Percentiles rank a stretch among this genome's conserved stretches.
Conservation (phyloP, 106 monocot genomes). For the Narthecium ossifragum region DNA sequence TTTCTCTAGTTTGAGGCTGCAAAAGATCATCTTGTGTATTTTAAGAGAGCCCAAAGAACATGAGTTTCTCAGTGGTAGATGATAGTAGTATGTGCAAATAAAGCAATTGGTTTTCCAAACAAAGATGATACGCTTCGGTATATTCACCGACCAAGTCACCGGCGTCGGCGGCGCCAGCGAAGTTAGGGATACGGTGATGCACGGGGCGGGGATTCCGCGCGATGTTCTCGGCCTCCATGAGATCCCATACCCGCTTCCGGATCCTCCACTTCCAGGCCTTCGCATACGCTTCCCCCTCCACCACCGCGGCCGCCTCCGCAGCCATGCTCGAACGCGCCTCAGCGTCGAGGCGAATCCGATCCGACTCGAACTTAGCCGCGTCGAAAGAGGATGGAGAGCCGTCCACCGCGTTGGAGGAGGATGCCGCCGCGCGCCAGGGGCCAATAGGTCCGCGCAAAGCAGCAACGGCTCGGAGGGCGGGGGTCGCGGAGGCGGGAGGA, state of each 20-base stretch:
- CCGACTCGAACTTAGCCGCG: slow-evolving; percentile 54
- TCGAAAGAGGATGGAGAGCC: slow-evolving; percentile 33
- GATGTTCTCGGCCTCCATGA: slow-evolving; percentile 64
- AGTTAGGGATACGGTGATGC: slow-evolving; percentile 93
- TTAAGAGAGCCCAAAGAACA: too few species aligned
- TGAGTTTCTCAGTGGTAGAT: too few species aligned
- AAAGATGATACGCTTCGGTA: too few species aligned
- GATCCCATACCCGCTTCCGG: slow-evolving; percentile 71
- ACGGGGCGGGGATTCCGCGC: slow-evolving; percentile 79
- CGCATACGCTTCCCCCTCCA: slow-evolving; percentile 25
- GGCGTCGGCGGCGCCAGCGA: slow-evolving; percentile 57
- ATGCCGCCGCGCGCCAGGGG: not conserved
- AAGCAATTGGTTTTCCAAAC: too few species aligned
- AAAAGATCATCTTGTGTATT: not conserved
- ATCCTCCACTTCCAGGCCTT: slow-evolving; percentile 91
- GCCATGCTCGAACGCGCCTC: slow-evolving; percentile 69
- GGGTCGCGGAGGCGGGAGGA: not conserved
- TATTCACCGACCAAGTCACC: slow-evolving; percentile 54
- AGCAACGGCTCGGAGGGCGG: not conserved
- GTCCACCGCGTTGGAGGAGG: not conserved
- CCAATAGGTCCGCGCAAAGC: not conserved
- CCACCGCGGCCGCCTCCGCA: slow-evolving; percentile 1
- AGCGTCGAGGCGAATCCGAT: slow-evolving; percentile 68
- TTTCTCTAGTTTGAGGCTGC: too few species aligned
- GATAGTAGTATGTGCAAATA: too few species aligned